These are phyloP conservation scores for Lasiosphaeria miniovina DNA, from an alignment of 495 filamentous ascomycete species.

Conservation along the genomic window DNA sequence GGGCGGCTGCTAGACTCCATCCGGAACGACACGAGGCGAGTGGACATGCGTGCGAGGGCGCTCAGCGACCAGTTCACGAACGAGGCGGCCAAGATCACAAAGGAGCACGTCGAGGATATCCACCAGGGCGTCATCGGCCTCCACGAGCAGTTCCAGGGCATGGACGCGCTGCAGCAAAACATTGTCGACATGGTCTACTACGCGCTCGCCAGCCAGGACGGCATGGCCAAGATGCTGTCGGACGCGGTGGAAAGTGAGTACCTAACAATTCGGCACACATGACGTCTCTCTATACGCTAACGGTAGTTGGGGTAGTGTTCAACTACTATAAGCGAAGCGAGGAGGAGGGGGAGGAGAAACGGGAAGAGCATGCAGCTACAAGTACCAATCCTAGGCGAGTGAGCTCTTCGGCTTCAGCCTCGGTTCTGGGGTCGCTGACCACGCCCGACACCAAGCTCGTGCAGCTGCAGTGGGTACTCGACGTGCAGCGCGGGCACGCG, in stretches of 20 bases:
- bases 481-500: background rate
- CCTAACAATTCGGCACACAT: no score
- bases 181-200: conserved; percentile 1
- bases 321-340: background rate
- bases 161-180: conserved; percentile 2
- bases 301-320: background rate
- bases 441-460: conserved; percentile 3
- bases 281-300: background rate
- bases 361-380: background rate
- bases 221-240: background rate
- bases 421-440: background rate
- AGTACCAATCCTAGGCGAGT: background rate
- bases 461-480: background rate
- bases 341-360: background rate
- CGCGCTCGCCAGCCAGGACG: conserved; percentile 1
- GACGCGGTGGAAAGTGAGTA: background rate
- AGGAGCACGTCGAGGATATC: conserved; percentile 14
- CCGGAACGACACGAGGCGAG: conserved; percentile 7
- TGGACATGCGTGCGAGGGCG: conserved; percentile 3
- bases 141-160: background rate
- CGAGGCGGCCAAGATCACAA: conserved; percentile 9
- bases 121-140: conserved; percentile 3
- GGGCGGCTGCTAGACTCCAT: conserved; percentile 9
- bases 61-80: conserved; percentile 9
- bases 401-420: background rate